Evolutionary conservation across 2,329 filamentous ascomycete species (phyloP).

Genomic region (Exophiala sp.): DNA sequence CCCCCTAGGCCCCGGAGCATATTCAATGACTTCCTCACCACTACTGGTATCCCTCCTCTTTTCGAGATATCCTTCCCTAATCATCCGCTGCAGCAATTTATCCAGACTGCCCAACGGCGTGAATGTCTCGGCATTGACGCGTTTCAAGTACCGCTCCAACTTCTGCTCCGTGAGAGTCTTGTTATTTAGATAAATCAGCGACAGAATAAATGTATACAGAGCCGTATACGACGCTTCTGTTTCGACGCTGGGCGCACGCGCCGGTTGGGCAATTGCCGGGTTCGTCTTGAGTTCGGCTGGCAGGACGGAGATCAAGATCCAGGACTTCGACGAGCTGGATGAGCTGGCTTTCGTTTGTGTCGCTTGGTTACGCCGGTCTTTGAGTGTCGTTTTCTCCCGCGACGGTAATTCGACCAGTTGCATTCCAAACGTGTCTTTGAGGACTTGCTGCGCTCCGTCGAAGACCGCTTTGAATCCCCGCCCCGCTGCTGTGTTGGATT

Average conservation of each 20-base stretch:
- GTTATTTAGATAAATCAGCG: slow-evolving; percentile 65
- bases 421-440: slow-evolving; percentile 81
- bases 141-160: slow-evolving; percentile 65
- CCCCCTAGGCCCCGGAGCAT: slow-evolving; percentile 76
- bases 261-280: slow-evolving; percentile 62
- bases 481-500: slow-evolving; percentile 34
- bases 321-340: slow-evolving; percentile 57
- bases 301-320: slow-evolving; percentile 69
- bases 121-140: slow-evolving; percentile 68
- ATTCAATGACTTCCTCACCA: slow-evolving; percentile 72
- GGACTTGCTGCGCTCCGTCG: slow-evolving; percentile 63
- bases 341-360: slow-evolving; percentile 44
- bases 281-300: slow-evolving; percentile 57
- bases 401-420: slow-evolving; percentile 75
- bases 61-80: slow-evolving; percentile 76
- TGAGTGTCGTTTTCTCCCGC: slow-evolving; percentile 72
- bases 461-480: slow-evolving; percentile 73
- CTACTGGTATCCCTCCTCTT: slow-evolving; percentile 62
- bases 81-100: slow-evolving; percentile 64
- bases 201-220: slow-evolving; percentile 72
- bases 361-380: slow-evolving; percentile 24
- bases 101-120: slow-evolving; percentile 73
- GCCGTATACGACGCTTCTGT: slow-evolving; percentile 75
- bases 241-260: slow-evolving; percentile 57
- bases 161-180: slow-evolving; percentile 74